phyloP scores from a whole-genome alignment of 1,284 basidiomycete species.

The Cutaneotrichosporon curvatum region DNA sequence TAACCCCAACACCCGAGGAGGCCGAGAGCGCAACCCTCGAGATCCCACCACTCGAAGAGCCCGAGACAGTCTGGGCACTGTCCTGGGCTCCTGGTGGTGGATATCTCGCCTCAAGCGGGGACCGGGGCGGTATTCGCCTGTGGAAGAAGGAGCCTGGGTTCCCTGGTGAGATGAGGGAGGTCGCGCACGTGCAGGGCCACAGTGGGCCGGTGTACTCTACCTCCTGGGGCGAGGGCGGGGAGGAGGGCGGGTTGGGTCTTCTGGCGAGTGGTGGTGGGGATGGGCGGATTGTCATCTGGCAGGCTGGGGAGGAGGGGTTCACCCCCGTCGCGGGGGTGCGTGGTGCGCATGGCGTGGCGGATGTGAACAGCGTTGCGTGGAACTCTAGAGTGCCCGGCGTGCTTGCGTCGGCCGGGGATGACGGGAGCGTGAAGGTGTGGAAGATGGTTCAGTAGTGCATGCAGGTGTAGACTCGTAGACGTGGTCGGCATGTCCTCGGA shows the following conservation, averaged over 20 bases:
- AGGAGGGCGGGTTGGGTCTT: conserved; percentile 34
- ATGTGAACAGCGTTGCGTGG: conserved; percentile 53
- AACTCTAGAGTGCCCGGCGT: conserved; percentile 45
- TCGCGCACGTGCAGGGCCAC: background rate
- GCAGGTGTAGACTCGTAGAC: too few species aligned
- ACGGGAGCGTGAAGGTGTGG: conserved; percentile 54
- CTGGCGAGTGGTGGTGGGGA: conserved; percentile 53
- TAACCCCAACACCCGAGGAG: conserved; percentile 20
- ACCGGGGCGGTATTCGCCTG: conserved; percentile 41
- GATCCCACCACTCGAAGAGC: conserved; percentile 41
- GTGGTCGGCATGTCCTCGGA: too few species aligned
- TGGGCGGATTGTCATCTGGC: conserved; percentile 52
- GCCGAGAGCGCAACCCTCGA: conserved; percentile 25
- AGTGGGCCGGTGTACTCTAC: background rate
- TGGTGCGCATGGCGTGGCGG: conserved; percentile 48
- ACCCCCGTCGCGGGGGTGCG: conserved; percentile 28
- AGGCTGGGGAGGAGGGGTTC: conserved; percentile 11
- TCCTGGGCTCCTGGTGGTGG: conserved; percentile 68
- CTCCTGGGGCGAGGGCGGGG: background rate
- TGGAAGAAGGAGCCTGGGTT: background rate
- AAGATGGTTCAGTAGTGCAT: conserved; percentile 20
- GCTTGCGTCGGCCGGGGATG: conserved; percentile 53
- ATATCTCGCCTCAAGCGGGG: conserved; percentile 61
- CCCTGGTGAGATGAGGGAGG: conserved; percentile 18
- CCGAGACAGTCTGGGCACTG: conserved; percentile 80